phyloP scores from a whole-genome alignment of 805 yeast genomes.

The Starmerella khaoyaiensis region DNA sequence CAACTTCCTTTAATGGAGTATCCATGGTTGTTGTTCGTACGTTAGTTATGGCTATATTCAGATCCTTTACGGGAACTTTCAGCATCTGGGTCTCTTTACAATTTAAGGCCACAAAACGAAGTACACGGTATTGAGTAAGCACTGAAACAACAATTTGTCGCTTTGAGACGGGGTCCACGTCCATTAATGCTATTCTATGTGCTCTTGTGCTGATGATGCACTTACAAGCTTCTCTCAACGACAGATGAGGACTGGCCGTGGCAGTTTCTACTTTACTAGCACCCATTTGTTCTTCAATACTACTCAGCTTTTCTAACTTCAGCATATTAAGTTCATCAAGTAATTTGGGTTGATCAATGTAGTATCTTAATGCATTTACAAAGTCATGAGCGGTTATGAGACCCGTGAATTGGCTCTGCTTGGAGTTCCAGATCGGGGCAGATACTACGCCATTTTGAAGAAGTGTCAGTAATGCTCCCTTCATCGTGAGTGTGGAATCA shows the following conservation, averaged over 20 bases:
- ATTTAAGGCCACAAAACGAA: slow-evolving; percentile 89
- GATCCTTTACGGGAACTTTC: slow-evolving; percentile 56
- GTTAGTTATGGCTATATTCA: slow-evolving; percentile 42
- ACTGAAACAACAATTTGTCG: slow-evolving; percentile 92
- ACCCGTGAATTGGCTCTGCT: slow-evolving; percentile 84
- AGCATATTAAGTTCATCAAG: slow-evolving; percentile 77
- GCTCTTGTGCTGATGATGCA: slow-evolving; percentile 82
- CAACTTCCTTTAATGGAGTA: slow-evolving; percentile 89
- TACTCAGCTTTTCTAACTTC: slow-evolving; percentile 72
- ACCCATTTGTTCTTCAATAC: slow-evolving; percentile 77
- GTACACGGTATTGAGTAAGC: slow-evolving; percentile 86
- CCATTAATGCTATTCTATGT: slow-evolving; percentile 86
- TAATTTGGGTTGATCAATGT: slow-evolving; percentile 72
- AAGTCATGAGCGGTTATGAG: slow-evolving; percentile 83
- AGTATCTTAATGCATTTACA: slow-evolving; percentile 88
- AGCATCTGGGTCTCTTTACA: slow-evolving; percentile 87
- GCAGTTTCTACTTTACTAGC: slow-evolving; percentile 75
- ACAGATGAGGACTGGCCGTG: slow-evolving; percentile 80
- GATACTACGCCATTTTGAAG: slow-evolving; percentile 89
- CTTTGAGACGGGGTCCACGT: slow-evolving; percentile 81
- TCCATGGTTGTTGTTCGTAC: slow-evolving; percentile 75
- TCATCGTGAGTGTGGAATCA: slow-evolving; percentile 80
- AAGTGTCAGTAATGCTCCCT: slow-evolving; percentile 77
- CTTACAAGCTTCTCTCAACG: slow-evolving; percentile 83
- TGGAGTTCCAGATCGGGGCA: slow-evolving; percentile 93